Evolutionary conservation across 495 filamentous ascomycete species (phyloP).

Genomic region (Echria macrotheca): DNA sequence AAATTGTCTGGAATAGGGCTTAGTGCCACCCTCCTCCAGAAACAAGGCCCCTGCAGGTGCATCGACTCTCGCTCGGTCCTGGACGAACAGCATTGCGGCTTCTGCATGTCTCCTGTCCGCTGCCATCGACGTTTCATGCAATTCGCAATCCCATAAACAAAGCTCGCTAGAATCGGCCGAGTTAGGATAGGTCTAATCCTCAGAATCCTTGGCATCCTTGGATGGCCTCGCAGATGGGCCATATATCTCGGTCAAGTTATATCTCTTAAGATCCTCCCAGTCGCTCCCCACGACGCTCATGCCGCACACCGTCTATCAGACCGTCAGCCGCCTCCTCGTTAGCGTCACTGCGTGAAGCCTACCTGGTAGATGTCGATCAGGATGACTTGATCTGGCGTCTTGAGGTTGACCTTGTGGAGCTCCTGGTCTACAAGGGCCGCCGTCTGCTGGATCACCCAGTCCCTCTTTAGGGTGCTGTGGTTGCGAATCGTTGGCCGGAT

Average conservation of each 20-base stretch:
- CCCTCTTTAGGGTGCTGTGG: constrained; percentile 67
- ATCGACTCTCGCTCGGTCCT: constrained; percentile 14
- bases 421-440: constrained; percentile 51
- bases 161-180: constrained; percentile 8
- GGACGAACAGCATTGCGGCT: constrained; percentile 11
- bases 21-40: constrained; percentile 27
- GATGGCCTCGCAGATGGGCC: background rate
- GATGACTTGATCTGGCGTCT: constrained; percentile 74
- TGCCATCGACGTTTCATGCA: constrained; percentile 1
- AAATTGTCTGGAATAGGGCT: constrained; percentile 42
- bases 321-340: background rate
- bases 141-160: constrained; percentile 1
- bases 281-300: constrained; percentile 48
- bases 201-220: background rate
- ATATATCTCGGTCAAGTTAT: constrained; percentile 45
- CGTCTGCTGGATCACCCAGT: constrained; percentile 71
- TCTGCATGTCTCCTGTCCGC: background rate
- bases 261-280: constrained; percentile 44
- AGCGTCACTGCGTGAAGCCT: constrained; percentile 4
- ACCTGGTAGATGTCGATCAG: constrained; percentile 88
- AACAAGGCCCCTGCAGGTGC: constrained; percentile 13
- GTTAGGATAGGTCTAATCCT: background rate
- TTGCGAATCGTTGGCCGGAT: constrained; percentile 81
- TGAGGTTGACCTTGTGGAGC: constrained; percentile 78
- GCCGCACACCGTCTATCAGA: constrained; percentile 34